Evolutionary conservation across 78 protist species (phyloP), one percentile per base, ranked within the genome.

Genomic region (Emiliania huxleyi): DNA sequence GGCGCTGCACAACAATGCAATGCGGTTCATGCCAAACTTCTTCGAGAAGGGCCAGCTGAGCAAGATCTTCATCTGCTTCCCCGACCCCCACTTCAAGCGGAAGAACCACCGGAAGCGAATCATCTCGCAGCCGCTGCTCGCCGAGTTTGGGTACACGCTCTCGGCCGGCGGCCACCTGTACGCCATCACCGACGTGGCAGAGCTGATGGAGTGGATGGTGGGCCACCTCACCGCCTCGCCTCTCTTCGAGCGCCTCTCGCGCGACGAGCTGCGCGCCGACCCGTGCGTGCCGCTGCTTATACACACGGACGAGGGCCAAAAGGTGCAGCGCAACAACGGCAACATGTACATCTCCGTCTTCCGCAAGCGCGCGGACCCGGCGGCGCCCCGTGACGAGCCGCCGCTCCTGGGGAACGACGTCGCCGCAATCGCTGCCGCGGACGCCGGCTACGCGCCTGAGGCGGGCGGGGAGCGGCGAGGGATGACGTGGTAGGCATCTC

Each of bases 81-180:
- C 99, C 1, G 99, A 98, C 77, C 99, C 99, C 35, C 99, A 98
- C 90, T 98, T 97, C 71, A 98, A 98, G 92, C 93, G 93, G 81
- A 91, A 95, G 12, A 97, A 97, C 93, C 96, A 95, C 45, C 89
- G 97, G 22, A 94, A 98, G 90, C 96, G 99, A 44, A 96, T 98
- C 92, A 96, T 98, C 92, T 88, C 56, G 26, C 89, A 90, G 15
- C 23, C 96, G 8, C 95, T 98, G 4, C 92, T 98, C 3, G 91
- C 95, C 23, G 99, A 97, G 91, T 98, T 98, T 46, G 99, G 98
- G 6, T 97, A 96, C 69, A 83, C 73, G 19, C 22, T 98, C 1
- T 11, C n/a, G 56, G 87, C 33, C 0, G 99, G 98, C 12, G 99
- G 97, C 15, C 25, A 91, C 4, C 81, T 98, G 29, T 98, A 98